Percentiles rank a stretch among this genome's conserved stretches.
Conservation (phyloP, 768 basidiomycete species). For the Leccinellum luteum region DNA sequence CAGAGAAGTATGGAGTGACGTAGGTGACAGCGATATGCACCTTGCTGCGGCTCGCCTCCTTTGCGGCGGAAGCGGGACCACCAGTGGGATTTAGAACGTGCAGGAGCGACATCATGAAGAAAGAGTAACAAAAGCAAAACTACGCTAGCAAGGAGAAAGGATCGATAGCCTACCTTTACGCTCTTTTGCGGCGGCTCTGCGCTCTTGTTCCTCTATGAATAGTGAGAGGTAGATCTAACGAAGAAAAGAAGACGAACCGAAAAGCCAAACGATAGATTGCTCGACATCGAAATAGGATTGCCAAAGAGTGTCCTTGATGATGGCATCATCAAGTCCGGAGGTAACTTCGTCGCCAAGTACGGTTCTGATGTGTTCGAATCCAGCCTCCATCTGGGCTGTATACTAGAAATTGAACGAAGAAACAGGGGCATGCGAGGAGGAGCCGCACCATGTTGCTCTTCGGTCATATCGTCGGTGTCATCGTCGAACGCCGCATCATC, state of each 20-base stretch:
- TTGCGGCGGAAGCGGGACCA: slow-evolving; percentile 36
- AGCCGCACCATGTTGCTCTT: slow-evolving; percentile 72
- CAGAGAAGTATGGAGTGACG: slow-evolving; percentile 28
- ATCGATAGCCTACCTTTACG: slow-evolving; percentile 76
- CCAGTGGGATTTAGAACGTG: slow-evolving; percentile 32
- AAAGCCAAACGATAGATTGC: slow-evolving; percentile 67
- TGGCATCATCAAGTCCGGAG: slow-evolving; percentile 68
- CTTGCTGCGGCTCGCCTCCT: slow-evolving; percentile 47
- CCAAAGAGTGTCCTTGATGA: slow-evolving; percentile 82
- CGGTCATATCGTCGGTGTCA: slow-evolving; percentile 77
- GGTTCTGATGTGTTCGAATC: slow-evolving; percentile 62
- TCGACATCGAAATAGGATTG: slow-evolving; percentile 85
- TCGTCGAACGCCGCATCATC: slow-evolving; percentile 80
- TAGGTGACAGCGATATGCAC: slow-evolving; percentile 44
- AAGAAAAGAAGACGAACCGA: slow-evolving; percentile 50
- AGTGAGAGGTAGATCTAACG: background rate
- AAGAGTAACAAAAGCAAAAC: slow-evolving; percentile 34
- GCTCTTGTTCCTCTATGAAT: slow-evolving; percentile 63
- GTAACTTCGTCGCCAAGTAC: slow-evolving; percentile 64
- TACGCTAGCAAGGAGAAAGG: slow-evolving; percentile 27
- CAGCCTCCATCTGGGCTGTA: slow-evolving; percentile 65
- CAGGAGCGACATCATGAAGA: slow-evolving; percentile 30
- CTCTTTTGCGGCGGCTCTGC: slow-evolving; percentile 60
- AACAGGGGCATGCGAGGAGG: background rate
- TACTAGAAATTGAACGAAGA: slow-evolving; percentile 11